Evolutionary conservation across 345 rosid genomes (phyloP).

Genomic region (Populus alba): DNA sequence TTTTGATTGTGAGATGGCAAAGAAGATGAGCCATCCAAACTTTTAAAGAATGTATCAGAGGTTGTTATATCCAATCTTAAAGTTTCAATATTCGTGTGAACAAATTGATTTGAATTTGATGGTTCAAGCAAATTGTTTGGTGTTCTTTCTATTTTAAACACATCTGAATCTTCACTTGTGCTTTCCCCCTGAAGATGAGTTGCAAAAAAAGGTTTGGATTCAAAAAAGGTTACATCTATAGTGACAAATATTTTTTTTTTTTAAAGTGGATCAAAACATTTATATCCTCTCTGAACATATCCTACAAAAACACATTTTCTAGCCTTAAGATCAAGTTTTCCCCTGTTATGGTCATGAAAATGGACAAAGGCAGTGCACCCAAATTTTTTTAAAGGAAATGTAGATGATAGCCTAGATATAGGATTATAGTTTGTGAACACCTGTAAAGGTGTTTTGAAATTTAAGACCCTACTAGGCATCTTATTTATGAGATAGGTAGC

Average conservation of each 20-base stretch:
- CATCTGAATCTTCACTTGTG: not conserved
- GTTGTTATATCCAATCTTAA: too few species aligned
- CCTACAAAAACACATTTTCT: not conserved
- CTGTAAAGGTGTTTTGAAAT: not conserved
- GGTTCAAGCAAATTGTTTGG: not conserved
- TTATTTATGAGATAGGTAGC: too few species aligned
- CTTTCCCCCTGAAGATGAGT: not conserved
- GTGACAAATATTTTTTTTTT: not conserved
- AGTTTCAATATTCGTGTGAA: not conserved
- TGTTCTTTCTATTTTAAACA: not conserved
- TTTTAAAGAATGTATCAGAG: too few species aligned
- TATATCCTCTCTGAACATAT: not conserved
- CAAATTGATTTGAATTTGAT: not conserved
- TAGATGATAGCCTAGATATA: not conserved
- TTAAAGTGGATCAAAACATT: not conserved
- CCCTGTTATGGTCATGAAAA: not conserved
- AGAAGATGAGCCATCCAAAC: too few species aligned
- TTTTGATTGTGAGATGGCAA: too few species aligned
- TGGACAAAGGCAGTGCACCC: not conserved
- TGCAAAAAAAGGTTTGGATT: not conserved
- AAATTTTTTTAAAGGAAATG: not conserved
- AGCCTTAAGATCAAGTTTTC: not conserved
- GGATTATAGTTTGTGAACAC: not conserved
- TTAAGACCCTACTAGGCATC: not conserved
- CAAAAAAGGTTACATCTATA: not conserved